Base-by-base conservation (phyloP, 257 asterid genomes). In the Fraxinus quadrangulata region DNA sequence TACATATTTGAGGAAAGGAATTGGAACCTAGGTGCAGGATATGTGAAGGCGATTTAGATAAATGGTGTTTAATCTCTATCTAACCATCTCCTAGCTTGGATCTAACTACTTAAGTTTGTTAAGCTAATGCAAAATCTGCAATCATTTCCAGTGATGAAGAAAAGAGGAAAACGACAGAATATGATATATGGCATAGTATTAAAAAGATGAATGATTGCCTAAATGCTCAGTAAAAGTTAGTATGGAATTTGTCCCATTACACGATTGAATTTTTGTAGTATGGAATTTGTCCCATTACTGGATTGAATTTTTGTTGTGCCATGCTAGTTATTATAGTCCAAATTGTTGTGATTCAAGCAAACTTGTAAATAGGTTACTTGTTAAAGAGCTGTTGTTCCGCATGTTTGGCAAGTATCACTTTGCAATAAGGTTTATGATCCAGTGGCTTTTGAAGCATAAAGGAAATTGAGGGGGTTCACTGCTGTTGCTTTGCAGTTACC, bases 221-320 rank as follows among this genome's bases (percentile, higher is more conserved):
- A 30, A 6, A 59, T 59, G 13, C 67, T 9, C 14, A 21, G 67
- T 21, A 59, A 8, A 21, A 59, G 24, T 59, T 54, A 17, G 10
- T 17, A 54, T 6, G 23, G 24, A 1, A 54, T 54, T 6, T 54
- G 10, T 21, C 65, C n/a, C 37, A 67, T 19, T 30, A 31, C 42
- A 37, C 2, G 42, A 37, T 37, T 7, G 42, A 37, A 8, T 37
- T 37, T 37, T 37, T 11, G 3, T 40, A 10, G 49, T 40, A 40
- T 40, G 49, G 16, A 40, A 40, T 40, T 11, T 40, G 49, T 40
- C 49, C 49, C 49, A 11, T 12, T 40, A 12, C 49, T 10, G 49
- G 49, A 40, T 37, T 40, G 16, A 67, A 39, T 39, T 76, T n/a
- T 28, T 76, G 26, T 61, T 77, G 75, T 39, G 33, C 71, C 17